phyloP scores from a whole-genome alignment of 208 protist species.

The Leishmania guyanensis region DNA sequence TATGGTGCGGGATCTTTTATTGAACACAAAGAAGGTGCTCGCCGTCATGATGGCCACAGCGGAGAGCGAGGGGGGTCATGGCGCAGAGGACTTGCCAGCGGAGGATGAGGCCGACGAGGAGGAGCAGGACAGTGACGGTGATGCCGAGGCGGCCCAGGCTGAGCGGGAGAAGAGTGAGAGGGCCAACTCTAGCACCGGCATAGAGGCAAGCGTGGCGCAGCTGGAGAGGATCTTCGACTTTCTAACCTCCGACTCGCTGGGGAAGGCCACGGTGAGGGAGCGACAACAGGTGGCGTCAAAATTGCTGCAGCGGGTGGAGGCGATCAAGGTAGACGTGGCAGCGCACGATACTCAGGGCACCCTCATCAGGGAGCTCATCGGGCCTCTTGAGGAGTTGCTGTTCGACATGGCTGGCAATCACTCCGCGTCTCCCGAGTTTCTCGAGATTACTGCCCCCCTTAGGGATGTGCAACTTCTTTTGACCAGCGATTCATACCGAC shows the following conservation, averaged over 20 bases:
- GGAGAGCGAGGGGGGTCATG: not conserved
- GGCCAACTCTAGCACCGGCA: not conserved
- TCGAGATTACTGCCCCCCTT: constrained; percentile 39
- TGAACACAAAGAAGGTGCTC: constrained; percentile 14
- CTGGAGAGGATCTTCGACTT: constrained; percentile 41
- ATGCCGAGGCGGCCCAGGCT: not conserved
- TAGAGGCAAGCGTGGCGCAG: constrained; percentile 22
- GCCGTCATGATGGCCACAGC: not conserved
- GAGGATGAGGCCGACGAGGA: not conserved
- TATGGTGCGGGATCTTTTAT: constrained; percentile 17
- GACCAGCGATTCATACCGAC: constrained; percentile 37
- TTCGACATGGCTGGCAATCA: constrained; percentile 22
- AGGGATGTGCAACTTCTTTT: constrained; percentile 46
- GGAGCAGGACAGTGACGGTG: not conserved
- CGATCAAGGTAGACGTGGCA: constrained; percentile 30
- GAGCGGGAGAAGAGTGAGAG: not conserved
- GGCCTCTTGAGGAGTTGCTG: constrained; percentile 54
- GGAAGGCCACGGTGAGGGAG: constrained; percentile 31
- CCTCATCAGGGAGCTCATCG: constrained; percentile 50
- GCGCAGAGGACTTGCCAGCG: not conserved
- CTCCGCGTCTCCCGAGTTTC: constrained; percentile 32
- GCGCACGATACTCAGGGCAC: constrained; percentile 7
- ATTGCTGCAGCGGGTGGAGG: constrained; percentile 32
- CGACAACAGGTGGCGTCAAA: constrained; percentile 27
- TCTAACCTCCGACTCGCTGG: constrained; percentile 50